Conservation (phyloP, 805 yeast species). For the Pichia manshurica region DNA sequence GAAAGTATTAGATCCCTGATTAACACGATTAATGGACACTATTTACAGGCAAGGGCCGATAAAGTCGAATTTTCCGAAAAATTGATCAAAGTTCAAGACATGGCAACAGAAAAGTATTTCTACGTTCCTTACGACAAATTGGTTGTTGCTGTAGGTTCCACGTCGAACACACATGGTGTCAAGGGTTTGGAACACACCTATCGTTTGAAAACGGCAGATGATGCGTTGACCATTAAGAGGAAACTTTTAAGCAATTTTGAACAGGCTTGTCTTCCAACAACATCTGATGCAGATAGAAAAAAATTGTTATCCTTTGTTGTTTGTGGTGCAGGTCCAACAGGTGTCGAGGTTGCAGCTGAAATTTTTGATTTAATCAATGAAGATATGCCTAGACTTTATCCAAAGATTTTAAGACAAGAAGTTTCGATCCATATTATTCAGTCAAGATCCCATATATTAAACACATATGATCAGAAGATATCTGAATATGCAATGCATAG, state of each 20-base stretch:
- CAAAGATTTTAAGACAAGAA: constrained; percentile 67
- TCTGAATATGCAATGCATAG: constrained; percentile 76
- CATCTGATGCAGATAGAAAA: constrained; percentile 65
- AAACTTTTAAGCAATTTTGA: constrained; percentile 82
- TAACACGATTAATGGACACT: constrained; percentile 69
- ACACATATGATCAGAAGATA: constrained; percentile 61
- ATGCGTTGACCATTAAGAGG: constrained; percentile 75
- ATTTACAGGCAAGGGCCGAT: constrained; percentile 85
- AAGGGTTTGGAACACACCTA: constrained; percentile 91
- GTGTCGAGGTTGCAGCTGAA: constrained; percentile 97
- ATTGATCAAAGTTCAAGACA: constrained; percentile 53
- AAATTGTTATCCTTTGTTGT: constrained; percentile 83
- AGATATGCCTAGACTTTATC: constrained; percentile 84
- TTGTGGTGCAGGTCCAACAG: constrained; percentile 98
- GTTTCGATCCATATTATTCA: constrained; percentile 81
- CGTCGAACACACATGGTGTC: constrained; percentile 88
- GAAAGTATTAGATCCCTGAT: constrained; percentile 88
- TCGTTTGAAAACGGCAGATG: constrained; percentile 84
- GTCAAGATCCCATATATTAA: constrained; percentile 84
- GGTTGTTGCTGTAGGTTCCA: constrained; percentile 91
- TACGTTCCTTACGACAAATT: constrained; percentile 69
- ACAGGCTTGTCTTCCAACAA: constrained; percentile 75
- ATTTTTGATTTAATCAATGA: constrained; percentile 89
- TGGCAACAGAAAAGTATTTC: constrained; percentile 38
- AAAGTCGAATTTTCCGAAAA: constrained; percentile 69